Evolutionary conservation across 768 basidiomycete genomes (phyloP), one percentile per base, ranked within the genome.

Genomic region (Amanita fuliginea): DNA sequence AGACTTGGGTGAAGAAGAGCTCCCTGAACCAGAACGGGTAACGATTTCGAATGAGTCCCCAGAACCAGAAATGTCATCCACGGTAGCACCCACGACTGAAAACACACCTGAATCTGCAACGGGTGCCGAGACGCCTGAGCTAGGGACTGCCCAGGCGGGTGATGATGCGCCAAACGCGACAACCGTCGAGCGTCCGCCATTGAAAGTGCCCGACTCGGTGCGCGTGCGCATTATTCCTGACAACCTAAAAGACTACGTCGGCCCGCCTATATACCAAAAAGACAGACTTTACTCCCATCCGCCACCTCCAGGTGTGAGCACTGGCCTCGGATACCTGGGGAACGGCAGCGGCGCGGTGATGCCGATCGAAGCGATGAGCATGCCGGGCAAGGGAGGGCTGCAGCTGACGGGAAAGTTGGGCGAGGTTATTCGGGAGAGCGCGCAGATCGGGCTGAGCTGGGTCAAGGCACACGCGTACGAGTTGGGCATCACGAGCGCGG

Each of bases 391-490:
- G 62, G 95, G 95, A 10, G 76, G 75, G 13, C 72, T 99, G 2
- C 92, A 93, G 56, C 69, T 98, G 6, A 98, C 96, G 0, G 96
- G 96, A 34, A 98, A 98, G 67, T 83, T 99, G 3, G 95, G 95
- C 39, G 96, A 99, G 58, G 96, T 98, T 53, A 97, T 99, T 62
- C 78, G 90, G 33, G 96, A 98, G 67, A 90, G 86, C 54, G 93
- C 94, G 1, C 91, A 96, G 63, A 96, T 99, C 55, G 91, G 86
- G 3, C 66, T 98, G 53, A 86, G 86, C 60, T 98, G 89, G 86
- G 86, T 95, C 35, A 94, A 93, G 63, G 72, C 82, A 7, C 88
- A 98, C 60, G 90, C 96, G 10, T 86, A 76, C 61, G 83, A 86
- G 45, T 76, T 98, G 9, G 92, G 93, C 3, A 87, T 97, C 59